Evolutionary conservation across 768 basidiomycete genomes (phyloP).

Genomic region (Lactifluus piperatus): DNA sequence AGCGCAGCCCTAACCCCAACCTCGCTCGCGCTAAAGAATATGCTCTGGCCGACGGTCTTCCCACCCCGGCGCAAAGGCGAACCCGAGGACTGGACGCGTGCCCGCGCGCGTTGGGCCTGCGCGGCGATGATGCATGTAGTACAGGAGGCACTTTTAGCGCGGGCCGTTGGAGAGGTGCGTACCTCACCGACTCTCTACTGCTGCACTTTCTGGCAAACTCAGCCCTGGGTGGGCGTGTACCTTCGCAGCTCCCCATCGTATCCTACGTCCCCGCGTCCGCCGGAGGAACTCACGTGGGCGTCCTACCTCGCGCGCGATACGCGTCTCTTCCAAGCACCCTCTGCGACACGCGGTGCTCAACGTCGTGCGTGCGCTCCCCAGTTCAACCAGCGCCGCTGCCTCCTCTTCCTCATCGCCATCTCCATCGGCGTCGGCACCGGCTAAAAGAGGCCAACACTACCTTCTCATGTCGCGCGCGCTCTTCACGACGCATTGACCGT

Average conservation of each 20-base stretch:
- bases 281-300: constrained; percentile 28
- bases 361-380: constrained; percentile 57
- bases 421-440: constrained; percentile 10
- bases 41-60: constrained; percentile 82
- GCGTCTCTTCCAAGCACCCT: constrained; percentile 52
- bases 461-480: constrained; percentile 77
- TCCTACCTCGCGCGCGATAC: constrained; percentile 61
- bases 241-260: constrained; percentile 64
- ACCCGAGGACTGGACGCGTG: constrained; percentile 55
- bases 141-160: constrained; percentile 40
- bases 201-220: background rate
- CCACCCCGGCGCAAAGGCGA: constrained; percentile 63
- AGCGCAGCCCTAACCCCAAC: constrained; percentile 56
- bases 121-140: constrained; percentile 52
- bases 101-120: constrained; percentile 65
- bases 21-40: constrained; percentile 57
- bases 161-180: constrained; percentile 50
- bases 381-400: constrained; percentile 29
- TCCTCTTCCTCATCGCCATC: constrained; percentile 8
- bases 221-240: background rate
- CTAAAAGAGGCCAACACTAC: constrained; percentile 67
- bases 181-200: too few species aligned
- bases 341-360: constrained; percentile 83
- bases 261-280: constrained; percentile 57
- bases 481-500: constrained; percentile 94